Evolutionary conservation across 305 asterid species (phyloP), one percentile per base, ranked within the genome.

Genomic region (Euphrasia arctica): DNA sequence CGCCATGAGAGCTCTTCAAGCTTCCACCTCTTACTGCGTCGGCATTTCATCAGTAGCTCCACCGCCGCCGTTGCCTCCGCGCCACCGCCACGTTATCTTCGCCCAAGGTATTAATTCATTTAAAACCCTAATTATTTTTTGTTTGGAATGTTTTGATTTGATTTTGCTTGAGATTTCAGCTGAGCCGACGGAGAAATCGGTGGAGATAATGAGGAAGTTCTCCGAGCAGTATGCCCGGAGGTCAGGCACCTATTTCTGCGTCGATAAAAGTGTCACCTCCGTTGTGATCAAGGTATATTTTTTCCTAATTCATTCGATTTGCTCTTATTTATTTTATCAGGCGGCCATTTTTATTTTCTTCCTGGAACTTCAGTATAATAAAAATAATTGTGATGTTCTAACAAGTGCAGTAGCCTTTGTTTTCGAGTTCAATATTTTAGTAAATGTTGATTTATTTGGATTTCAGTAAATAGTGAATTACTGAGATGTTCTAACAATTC

Each of bases 161-260:
- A 42, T 75, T 18, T 18, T 71, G 41, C 42, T 54, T 25, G 63
- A 6, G 69, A 60, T 77, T 77, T 72, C 49, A 89, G 98, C 52
- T 76, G 98, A 88, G 72, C 98, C 98, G 34, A 68, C 96, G 57
- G 97, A 92, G 72, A 86, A 92, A 78, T 92, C 98, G 43, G 89
- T 92, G 28, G 97, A 92, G 45, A 31, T 86, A 62, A 92, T 90
- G 98, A 90, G 98, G 82, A 92, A 92, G 74, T 92, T 92, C 71
- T 92, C 98, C 74, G 98, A 90, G 85, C 97, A 92, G 85, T 92
- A 89, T 78, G 97, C 97, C 8, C 86, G 97, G 52, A 84, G 70
- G 83, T 92, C 97, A 4, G 87, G 68, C 64, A 90, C 97, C 5
- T 92, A 81, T 75, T 92, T 92, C 80, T 90, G 97, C 70, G 81